Conservation (phyloP, 2,329 filamentous ascomycete species). For the Exophiala mesophila region DNA sequence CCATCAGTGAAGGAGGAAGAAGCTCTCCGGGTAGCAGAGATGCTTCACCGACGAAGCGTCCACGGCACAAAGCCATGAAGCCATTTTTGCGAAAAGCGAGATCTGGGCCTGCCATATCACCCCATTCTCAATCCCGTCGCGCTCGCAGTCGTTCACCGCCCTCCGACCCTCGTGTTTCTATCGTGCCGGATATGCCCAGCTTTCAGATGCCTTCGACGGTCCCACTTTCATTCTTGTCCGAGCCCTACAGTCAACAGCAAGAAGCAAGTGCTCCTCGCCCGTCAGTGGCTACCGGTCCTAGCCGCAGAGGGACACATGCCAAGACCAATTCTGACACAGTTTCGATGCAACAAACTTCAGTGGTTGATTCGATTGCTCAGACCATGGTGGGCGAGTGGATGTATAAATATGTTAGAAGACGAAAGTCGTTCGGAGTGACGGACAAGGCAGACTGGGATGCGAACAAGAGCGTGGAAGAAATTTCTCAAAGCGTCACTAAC, state of each 20-base stretch:
- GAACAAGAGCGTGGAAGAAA: conserved; percentile 59
- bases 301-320: conserved; percentile 40
- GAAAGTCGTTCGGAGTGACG: conserved; percentile 82
- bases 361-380: conserved; percentile 94
- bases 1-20: conserved; percentile 67
- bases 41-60: conserved; percentile 52
- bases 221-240: conserved; percentile 6
- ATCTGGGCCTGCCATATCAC: conserved; percentile 54
- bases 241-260: conserved; percentile 11
- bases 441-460: conserved; percentile 53
- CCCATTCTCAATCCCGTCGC: conserved; percentile 35
- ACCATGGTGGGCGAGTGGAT: conserved; percentile 88
- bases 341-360: conserved; percentile 64
- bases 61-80: conserved; percentile 38
- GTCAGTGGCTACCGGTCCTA: conserved; percentile 36
- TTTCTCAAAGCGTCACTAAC: conserved; percentile 62
- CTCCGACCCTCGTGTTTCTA: conserved; percentile 24
- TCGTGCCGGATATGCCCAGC: conserved; percentile 27
- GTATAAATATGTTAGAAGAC: conserved; percentile 47
- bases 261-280: conserved; percentile 26
- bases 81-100: conserved; percentile 71
- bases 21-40: conserved; percentile 65
- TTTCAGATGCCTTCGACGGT: conserved; percentile 30
- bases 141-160: conserved; percentile 45
- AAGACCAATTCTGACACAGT: conserved; percentile 51